Evolutionary conservation across 1,139 yeast species (phyloP).

Genomic region (Taphrina pruni): DNA sequence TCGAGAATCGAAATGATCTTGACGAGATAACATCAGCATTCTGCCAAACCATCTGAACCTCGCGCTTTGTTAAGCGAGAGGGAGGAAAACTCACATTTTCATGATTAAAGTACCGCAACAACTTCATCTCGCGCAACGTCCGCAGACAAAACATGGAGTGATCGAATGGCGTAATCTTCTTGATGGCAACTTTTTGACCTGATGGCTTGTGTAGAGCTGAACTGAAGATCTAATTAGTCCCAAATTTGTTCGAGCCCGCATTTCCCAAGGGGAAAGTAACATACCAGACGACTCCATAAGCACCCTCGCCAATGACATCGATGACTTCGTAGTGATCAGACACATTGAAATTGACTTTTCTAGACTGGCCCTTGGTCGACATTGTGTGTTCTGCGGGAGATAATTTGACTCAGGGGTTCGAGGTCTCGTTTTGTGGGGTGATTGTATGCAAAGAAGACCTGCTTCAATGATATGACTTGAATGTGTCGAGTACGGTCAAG

Average conservation of each 20-base stretch:
- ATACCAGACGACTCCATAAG: conserved; percentile 88
- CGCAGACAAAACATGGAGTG: conserved; percentile 89
- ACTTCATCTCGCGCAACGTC: conserved; percentile 85
- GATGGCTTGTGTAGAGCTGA: conserved; percentile 89
- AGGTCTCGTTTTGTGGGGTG: background rate
- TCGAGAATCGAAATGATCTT: conserved; percentile 82
- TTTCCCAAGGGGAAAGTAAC: conserved; percentile 4
- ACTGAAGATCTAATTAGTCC: conserved; percentile 41
- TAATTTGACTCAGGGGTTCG: background rate
- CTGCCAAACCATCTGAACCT: too few species aligned
- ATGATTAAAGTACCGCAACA: conserved; percentile 83
- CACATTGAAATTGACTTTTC: conserved; percentile 79
- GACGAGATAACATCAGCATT: background rate
- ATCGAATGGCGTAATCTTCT: conserved; percentile 92
- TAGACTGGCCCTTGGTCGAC: conserved; percentile 41
- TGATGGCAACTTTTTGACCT: conserved; percentile 89
- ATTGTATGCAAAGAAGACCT: conserved; percentile 1
- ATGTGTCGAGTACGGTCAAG: too few species aligned
- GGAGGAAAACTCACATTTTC: conserved; percentile 61
- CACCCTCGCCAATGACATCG: conserved; percentile 96
- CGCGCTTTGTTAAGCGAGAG: too few species aligned
- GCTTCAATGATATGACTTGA: background rate
- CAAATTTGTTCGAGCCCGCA: background rate
- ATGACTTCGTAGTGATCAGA: conserved; percentile 83
- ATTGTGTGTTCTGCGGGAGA: background rate